Evolutionary conservation across 441 rosid species (phyloP).

Genomic region (Manihot esculenta): DNA sequence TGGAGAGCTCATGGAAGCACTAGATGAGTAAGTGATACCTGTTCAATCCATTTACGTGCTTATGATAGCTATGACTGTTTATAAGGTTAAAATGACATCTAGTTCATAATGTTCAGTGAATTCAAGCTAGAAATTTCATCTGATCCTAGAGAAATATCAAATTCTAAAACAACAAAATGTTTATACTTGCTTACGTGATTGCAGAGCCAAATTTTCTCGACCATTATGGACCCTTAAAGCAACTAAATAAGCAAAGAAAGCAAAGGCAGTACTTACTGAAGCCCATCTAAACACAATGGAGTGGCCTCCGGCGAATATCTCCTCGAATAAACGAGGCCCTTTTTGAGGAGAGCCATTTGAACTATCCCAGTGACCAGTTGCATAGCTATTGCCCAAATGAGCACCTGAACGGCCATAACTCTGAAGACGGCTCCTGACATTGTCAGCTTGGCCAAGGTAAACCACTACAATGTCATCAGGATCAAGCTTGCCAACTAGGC

Average conservation of each 20-base stretch:
- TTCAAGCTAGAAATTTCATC: neutral
- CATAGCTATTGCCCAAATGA: slow-evolving; percentile 45
- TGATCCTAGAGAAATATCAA: neutral
- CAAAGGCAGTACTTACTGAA: slow-evolving; percentile 44
- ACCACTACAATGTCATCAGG: slow-evolving; percentile 41
- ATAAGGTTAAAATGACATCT: neutral
- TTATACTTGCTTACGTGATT: neutral
- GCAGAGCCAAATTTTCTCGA: neutral
- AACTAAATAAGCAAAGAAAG: neutral
- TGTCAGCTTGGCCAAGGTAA: slow-evolving; percentile 69
- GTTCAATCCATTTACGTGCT: neutral
- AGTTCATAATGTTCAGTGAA: neutral
- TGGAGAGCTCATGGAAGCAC: neutral
- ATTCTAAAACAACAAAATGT: too few relatives aligned
- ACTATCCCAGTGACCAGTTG: slow-evolving; percentile 10
- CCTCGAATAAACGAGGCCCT: slow-evolving; percentile 52
- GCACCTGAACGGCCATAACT: slow-evolving; percentile 60
- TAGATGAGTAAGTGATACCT: neutral
- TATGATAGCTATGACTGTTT: too few relatives aligned
- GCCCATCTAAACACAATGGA: slow-evolving; percentile 73
- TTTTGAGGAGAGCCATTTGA: slow-evolving; percentile 19
- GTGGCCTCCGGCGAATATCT: slow-evolving; percentile 45
- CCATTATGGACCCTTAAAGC: neutral
- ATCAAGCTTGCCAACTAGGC: slow-evolving; percentile 34
- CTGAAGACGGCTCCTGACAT: slow-evolving; percentile 61